A percentile compares a stretch with the other conserved stretches of the same genome.
phyloP scores from a whole-genome alignment of 2,329 filamentous ascomycete genomes.

The Ampelomyces quisqualis region DNA sequence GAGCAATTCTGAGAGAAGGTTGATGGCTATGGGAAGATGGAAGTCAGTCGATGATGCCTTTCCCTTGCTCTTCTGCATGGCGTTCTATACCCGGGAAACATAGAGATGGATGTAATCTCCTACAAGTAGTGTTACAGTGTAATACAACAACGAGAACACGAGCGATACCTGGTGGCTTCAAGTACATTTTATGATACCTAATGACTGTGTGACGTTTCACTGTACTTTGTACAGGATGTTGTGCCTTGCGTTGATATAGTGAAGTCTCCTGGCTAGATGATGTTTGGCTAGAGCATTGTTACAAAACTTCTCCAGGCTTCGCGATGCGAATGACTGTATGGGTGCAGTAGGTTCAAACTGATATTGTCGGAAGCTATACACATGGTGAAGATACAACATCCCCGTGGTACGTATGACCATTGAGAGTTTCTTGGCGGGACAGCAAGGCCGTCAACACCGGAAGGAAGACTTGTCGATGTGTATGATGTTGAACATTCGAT shows the following conservation, averaged over 20 bases:
- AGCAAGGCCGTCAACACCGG: not conserved
- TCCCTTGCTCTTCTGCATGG: not conserved
- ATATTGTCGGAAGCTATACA: conserved; percentile 8
- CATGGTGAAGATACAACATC: not conserved
- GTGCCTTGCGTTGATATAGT: not conserved
- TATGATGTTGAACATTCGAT: not conserved
- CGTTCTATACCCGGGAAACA: not conserved
- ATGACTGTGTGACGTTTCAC: no score
- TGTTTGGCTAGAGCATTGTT: conserved; percentile 2
- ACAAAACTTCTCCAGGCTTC: no score
- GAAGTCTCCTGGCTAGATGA: not conserved
- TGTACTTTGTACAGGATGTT: no score
- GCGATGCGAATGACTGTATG: conserved; percentile 11
- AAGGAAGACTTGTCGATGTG: not conserved
- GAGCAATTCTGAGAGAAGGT: not conserved
- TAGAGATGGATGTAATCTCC: not conserved
- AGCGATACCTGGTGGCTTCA: no score
- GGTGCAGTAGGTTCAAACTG: conserved; percentile 10
- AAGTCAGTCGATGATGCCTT: no score
- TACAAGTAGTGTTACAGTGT: not conserved
- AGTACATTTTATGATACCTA: no score
- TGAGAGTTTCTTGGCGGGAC: not conserved
- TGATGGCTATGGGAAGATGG: not conserved
- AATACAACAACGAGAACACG: no score
- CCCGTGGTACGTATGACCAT: conserved; percentile 6